Base-by-base conservation (phyloP, 768 basidiomycete genomes). In the Pleurotus djamor region DNA sequence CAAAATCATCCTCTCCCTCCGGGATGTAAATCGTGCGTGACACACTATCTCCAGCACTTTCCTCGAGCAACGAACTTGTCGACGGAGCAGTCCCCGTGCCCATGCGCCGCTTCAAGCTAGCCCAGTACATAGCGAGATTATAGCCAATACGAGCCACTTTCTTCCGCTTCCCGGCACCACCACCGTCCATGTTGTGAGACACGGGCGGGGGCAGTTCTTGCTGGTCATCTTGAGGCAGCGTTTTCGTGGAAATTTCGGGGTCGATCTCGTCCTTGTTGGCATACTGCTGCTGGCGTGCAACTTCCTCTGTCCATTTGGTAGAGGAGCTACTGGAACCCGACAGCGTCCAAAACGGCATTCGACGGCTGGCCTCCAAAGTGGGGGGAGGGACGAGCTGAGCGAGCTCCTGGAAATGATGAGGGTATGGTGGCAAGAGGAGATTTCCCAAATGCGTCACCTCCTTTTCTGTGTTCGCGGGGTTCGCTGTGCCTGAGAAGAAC, bases 31-130 rank as follows among this genome's bases (percentile, higher is more conserved):
- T n/a, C 63, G 73, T 10, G 64, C 50, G 36, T 70, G 76, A 41
- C 67, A 28, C 76, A 58, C 71, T 72, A 64, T 80, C 82, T 2
- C 68, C 67, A 21, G 74, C 73, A 61, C 79, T 83, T 50, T 83
- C 83, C 32, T 79, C 83, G 14, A 80, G 60, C 7, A 78, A 65
- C 4, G 84, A 85, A 38, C 82, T 83, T 44, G 76, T 81, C 4
- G 84, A 85, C 9, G 83, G 85, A 13, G 78, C 76, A 0, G 80
- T 74, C n/a, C 81, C 83, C 1, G 82, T 76, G 32, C 84, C 82
- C 35, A 88, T 73, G 36, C 81, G 81, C 62, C 76, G 78, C 68
- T 78, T 76, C 69, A 89, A 76, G 38, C 70, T 75, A 1, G 74
- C 76, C 85, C 82, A 87, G 34, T 78, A 74, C 5, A 74, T 71